Evolutionary conservation across 768 basidiomycete genomes (phyloP).

Genomic region (Calocybe gangraenosa): DNA sequence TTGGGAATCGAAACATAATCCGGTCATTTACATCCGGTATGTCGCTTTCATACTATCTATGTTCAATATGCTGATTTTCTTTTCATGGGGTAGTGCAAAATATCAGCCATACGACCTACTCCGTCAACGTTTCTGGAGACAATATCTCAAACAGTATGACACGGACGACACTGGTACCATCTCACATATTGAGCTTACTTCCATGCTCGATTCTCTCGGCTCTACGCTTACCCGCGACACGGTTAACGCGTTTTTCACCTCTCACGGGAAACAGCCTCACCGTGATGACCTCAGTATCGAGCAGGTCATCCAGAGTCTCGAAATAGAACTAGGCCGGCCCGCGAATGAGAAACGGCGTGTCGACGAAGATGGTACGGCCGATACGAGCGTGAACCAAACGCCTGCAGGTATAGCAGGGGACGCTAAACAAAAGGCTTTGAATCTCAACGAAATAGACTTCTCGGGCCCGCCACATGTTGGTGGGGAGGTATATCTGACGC

Average conservation of each 20-base stretch:
- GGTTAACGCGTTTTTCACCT: constrained; percentile 76
- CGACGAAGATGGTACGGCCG: constrained; percentile 40
- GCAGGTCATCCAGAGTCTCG: constrained; percentile 81
- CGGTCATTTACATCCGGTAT: constrained; percentile 65
- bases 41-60: constrained; percentile 36
- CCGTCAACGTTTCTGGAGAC: constrained; percentile 86
- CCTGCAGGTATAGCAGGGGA: constrained; percentile 38
- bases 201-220: constrained; percentile 95
- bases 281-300: constrained; percentile 73
- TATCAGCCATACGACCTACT: constrained; percentile 94
- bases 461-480: constrained; percentile 42
- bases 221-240: constrained; percentile 84
- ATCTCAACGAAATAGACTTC: constrained; percentile 59
- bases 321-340: constrained; percentile 76
- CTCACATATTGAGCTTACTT: constrained; percentile 83
- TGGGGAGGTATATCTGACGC: constrained; percentile 31
- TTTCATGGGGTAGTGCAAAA: constrained; percentile 74
- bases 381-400: constrained; percentile 50
- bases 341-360: constrained; percentile 66
- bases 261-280: constrained; percentile 57
- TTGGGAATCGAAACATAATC: constrained; percentile 73
- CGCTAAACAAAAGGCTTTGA: constrained; percentile 34
- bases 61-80: neutral
- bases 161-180: constrained; percentile 72
- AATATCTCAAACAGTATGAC: constrained; percentile 88